These are phyloP conservation scores for Hibiscus mutabilis DNA, from an alignment of 345 rosid genomes.

Conservation along the genomic window DNA sequence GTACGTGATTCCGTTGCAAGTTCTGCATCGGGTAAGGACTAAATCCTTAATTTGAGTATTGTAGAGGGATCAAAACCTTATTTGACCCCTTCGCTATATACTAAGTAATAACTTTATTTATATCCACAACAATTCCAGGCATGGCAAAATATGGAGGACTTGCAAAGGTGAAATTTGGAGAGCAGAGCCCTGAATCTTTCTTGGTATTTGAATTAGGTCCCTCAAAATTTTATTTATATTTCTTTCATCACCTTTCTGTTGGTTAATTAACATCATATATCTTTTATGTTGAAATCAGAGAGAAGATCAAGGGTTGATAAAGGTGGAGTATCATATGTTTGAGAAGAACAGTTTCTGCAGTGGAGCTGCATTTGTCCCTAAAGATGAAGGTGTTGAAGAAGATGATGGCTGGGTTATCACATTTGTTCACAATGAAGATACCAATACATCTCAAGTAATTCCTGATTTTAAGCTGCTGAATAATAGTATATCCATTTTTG, in stretches of 20 bases:
- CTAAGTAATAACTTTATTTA: no score
- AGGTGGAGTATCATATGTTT: slow-evolving; percentile 36
- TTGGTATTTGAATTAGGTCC: background rate
- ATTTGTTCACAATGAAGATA: slow-evolving; percentile 41
- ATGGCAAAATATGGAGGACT: slow-evolving; percentile 41
- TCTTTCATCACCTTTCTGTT: background rate
- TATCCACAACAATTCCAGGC: slow-evolving; percentile 16
- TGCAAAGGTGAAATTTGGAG: slow-evolving; percentile 42
- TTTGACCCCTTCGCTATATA: no score
- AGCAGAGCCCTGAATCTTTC: background rate
- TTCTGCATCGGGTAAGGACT: slow-evolving; percentile 26
- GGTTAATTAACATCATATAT: background rate
- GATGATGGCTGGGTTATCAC: slow-evolving; percentile 52
- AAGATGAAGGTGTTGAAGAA: slow-evolving; percentile 23
- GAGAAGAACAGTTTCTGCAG: slow-evolving; percentile 30
- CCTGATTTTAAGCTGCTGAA: background rate
- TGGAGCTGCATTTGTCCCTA: slow-evolving; percentile 41
- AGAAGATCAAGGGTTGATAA: slow-evolving; percentile 12
- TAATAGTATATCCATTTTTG: background rate
- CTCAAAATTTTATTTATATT: background rate
- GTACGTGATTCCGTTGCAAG: slow-evolving; percentile 29
- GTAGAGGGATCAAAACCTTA: background rate
- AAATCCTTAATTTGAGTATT: no score
- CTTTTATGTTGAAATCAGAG: background rate
- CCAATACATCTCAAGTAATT: slow-evolving; percentile 27